phyloP scores from a whole-genome alignment of 169 alveolate species.

The Eimeria acervulina region DNA sequence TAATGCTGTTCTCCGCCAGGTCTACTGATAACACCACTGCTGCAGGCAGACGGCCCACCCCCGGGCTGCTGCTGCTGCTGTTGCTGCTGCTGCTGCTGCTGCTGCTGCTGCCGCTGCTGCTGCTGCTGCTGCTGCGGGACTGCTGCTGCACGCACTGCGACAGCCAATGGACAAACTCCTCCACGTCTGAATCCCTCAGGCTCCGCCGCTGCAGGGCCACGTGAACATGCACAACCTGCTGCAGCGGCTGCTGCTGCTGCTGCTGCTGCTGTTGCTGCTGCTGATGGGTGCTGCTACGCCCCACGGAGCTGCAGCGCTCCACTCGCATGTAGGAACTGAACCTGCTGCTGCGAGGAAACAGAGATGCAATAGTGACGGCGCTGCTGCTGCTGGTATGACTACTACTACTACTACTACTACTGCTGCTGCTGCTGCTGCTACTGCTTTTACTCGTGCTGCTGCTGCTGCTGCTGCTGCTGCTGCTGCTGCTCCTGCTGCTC shows the following conservation, averaged over 20 bases:
- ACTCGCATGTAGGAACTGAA: neutral
- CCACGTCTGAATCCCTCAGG: conserved; percentile 65
- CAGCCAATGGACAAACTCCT: conserved; percentile 75
- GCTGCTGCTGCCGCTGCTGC: conserved; percentile 37
- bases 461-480: conserved; percentile 41
- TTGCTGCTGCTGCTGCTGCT: neutral
- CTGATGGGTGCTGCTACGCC: neutral
- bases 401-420: neutral
- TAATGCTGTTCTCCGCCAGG: conserved; percentile 49
- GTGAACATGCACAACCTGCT: conserved; percentile 22
- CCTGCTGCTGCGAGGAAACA: conserved; percentile 47
- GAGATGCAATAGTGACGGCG: neutral
- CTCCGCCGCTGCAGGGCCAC: conserved; percentile 71
- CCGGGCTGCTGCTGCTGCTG: too few species aligned
- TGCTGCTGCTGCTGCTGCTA: neutral
- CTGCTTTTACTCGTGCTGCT: conserved; percentile 22
- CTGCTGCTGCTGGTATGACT: neutral
- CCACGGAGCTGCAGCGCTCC: conserved; percentile 36
- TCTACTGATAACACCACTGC: conserved; percentile 22
- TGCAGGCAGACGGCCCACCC: neutral
- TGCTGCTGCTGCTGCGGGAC: conserved; percentile 28
- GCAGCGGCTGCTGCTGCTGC: conserved; percentile 68
- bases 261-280: conserved; percentile 25
- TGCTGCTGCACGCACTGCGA: conserved; percentile 58
- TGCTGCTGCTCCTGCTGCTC: conserved; percentile 9